phyloP scores from a whole-genome alignment of 176 grass and related monocot species.

The Oryza nivara region DNA sequence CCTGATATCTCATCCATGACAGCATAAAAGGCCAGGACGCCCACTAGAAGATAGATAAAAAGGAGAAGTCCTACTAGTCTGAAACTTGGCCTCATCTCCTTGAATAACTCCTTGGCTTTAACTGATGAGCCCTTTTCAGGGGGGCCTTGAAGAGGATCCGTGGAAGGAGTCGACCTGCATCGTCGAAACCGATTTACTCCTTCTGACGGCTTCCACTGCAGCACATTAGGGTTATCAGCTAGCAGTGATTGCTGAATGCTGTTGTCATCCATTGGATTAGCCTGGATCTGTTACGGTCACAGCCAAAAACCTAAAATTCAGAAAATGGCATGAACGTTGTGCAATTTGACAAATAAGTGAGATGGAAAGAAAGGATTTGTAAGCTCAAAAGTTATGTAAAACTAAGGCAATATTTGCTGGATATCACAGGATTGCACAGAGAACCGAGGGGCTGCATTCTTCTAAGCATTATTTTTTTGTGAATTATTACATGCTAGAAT shows the following conservation, averaged over 20 bases:
- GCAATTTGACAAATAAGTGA: background rate
- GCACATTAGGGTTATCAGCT: slow-evolving; percentile 26
- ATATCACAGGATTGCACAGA: background rate
- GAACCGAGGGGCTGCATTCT: background rate
- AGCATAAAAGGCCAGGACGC: slow-evolving; percentile 64
- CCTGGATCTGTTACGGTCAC: slow-evolving; percentile 11
- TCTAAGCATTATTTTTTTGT: background rate
- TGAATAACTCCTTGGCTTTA: slow-evolving; percentile 60
- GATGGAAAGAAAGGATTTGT: background rate
- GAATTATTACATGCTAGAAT: background rate
- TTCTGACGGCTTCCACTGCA: slow-evolving; percentile 16
- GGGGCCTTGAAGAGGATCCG: slow-evolving; percentile 33
- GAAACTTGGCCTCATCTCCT: slow-evolving; percentile 58
- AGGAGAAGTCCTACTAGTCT: slow-evolving; percentile 54
- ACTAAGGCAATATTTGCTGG: background rate
- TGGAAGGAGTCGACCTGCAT: slow-evolving; percentile 48
- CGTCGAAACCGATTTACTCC: slow-evolving; percentile 59
- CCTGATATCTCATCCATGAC: slow-evolving; percentile 73
- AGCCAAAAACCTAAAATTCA: background rate
- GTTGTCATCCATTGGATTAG: slow-evolving; percentile 44
- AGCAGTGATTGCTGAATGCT: slow-evolving; percentile 45
- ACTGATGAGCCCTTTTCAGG: slow-evolving; percentile 19
- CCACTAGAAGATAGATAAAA: slow-evolving; percentile 64
- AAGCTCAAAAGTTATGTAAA: slow-evolving; percentile 11
- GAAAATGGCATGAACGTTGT: background rate